These are phyloP conservation scores for Colletotrichum sp. DNA, from an alignment of 2,329 filamentous ascomycete species.

Conservation along the genomic window DNA sequence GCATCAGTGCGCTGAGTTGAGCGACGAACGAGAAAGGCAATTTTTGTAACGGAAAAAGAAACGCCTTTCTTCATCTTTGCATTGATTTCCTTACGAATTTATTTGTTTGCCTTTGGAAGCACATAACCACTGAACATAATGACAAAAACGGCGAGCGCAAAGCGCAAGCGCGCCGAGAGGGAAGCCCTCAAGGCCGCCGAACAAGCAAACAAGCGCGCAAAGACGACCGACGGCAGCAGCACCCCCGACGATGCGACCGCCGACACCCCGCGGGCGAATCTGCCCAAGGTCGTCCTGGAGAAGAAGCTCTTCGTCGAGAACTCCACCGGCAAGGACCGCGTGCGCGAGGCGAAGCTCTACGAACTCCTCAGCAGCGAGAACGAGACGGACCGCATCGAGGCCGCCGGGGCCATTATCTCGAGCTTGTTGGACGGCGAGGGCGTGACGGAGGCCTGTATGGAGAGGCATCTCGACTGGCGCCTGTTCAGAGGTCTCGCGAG, in stretches of 20 bases:
- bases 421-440: conserved; percentile 56
- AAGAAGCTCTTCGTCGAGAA: conserved; percentile 56
- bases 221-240: conserved; percentile 26
- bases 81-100: background rate
- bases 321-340: conserved; percentile 57
- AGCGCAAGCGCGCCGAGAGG: conserved; percentile 24
- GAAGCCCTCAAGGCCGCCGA: conserved; percentile 21
- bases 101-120: fast-evolving
- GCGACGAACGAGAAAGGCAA: background rate
- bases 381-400: conserved; percentile 57
- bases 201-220: conserved; percentile 25
- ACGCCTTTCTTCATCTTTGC: background rate
- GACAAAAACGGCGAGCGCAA: conserved; percentile 23
- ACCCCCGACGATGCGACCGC: background rate
- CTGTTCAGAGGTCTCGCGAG: conserved; percentile 90
- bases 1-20: background rate
- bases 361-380: conserved; percentile 67
- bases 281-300: conserved; percentile 33
- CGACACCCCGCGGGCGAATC: background rate
- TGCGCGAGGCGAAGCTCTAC: conserved; percentile 64
- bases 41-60: background rate
- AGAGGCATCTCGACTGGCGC: conserved; percentile 66
- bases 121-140: background rate
- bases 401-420: conserved; percentile 63
- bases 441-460: conserved; percentile 57